These are phyloP conservation scores for Backusella westeae DNA, from an alignment of 192 early-diverging fungal species.

Conservation along the genomic window DNA sequence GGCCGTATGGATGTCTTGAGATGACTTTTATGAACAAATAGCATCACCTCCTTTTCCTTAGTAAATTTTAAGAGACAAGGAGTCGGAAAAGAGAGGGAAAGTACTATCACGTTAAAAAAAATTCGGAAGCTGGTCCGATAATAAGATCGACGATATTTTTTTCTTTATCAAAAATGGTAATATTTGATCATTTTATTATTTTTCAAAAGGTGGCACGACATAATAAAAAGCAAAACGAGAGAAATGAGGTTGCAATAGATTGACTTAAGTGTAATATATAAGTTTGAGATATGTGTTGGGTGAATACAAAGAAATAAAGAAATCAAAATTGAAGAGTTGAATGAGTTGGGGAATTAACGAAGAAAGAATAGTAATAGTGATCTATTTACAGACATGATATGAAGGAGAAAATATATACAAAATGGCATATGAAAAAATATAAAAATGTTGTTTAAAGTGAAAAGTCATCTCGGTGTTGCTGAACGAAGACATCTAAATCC, in stretches of 20 bases:
- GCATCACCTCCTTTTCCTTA: neutral
- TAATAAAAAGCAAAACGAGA: neutral
- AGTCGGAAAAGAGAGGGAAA: neutral
- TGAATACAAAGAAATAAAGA: neutral
- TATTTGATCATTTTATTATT: slow-evolving; percentile 9
- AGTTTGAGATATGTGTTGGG: neutral
- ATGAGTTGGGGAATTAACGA: neutral
- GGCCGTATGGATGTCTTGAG: neutral
- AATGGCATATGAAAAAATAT: neutral
- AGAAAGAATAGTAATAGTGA: neutral
- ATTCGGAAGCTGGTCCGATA: neutral
- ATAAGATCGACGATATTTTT: slow-evolving; percentile 1
- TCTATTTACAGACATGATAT: slow-evolving; percentile 1
- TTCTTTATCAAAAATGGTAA: slow-evolving; percentile 1
- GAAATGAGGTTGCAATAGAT: neutral
- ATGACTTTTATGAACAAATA: neutral
- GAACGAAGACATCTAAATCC: slow-evolving; percentile 13
- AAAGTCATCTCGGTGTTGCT: slow-evolving; percentile 18
- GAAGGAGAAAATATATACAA: neutral
- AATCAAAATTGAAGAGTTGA: neutral
- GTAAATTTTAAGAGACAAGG: neutral
- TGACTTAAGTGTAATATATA: neutral
- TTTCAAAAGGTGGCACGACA: neutral
- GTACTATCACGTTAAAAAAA: neutral
- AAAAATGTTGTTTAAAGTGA: slow-evolving; percentile 3